These are phyloP conservation scores for Coemansia sp. DNA, from an alignment of 192 early-diverging fungal species.

Conservation along the genomic window DNA sequence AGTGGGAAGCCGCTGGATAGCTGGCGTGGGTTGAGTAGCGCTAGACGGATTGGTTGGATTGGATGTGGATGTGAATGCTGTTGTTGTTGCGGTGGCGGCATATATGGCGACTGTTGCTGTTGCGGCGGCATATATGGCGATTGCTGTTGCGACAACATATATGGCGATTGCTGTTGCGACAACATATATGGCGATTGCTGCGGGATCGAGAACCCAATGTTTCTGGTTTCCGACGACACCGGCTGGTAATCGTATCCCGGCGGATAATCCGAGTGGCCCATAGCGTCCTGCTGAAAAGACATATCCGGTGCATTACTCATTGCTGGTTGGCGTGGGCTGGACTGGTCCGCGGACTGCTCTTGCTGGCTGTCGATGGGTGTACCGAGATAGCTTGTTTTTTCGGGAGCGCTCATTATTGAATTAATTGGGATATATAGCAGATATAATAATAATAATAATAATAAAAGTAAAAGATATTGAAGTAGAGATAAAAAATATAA, in stretches of 20 bases:
- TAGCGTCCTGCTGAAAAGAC: not conserved
- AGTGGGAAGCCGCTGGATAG: slow-evolving; percentile 34
- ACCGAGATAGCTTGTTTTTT: not conserved
- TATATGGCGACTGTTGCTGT: not conserved
- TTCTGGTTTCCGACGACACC: not conserved
- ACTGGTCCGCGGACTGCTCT: not conserved
- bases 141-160: too few species aligned
- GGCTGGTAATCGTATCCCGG: not conserved
- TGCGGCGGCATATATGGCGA: not conserved
- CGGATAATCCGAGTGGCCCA: not conserved
- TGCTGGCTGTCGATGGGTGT: not conserved
- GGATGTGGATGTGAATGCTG: not conserved
- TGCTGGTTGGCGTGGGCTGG: not conserved
- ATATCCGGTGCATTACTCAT: not conserved
- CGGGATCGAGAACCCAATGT: not conserved
- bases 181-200: too few species aligned
- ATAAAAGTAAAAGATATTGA: not conserved
- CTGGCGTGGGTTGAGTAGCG: slow-evolving; percentile 24
- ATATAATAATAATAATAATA: not conserved
- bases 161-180: too few species aligned
- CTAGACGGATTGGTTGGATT: slow-evolving; percentile 9
- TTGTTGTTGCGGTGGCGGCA: not conserved
- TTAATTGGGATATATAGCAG: not conserved
- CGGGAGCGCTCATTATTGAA: not conserved
- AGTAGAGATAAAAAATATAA: not conserved